These are phyloP conservation scores for Talaromyces sp. DNA, from an alignment of 2,329 filamentous ascomycete genomes.

Conservation along the genomic window DNA sequence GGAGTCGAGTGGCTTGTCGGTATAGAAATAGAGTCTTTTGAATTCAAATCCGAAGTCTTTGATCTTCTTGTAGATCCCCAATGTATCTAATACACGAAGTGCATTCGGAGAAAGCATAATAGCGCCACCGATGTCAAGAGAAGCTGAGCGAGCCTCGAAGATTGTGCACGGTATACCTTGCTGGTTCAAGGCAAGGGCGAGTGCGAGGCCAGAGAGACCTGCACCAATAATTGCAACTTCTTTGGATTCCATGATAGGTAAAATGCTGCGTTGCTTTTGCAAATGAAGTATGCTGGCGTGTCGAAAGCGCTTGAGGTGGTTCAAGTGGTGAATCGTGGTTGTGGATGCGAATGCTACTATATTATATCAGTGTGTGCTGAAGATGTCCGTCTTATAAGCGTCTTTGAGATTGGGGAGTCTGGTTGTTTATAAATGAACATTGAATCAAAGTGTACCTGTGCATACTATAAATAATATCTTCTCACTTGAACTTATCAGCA, in stretches of 20 bases:
- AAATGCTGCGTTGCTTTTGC: too few species aligned
- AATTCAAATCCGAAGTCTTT: conserved; percentile 54
- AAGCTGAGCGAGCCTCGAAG: conserved; percentile 54
- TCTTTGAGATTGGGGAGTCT: too few species aligned
- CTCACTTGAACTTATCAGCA: too few species aligned
- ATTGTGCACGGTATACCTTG: conserved; percentile 54
- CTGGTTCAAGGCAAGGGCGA: conserved; percentile 58
- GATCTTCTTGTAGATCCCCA: conserved; percentile 54
- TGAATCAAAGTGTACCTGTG: too few species aligned
- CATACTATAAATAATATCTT: too few species aligned
- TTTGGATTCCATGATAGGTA: conserved; percentile 14
- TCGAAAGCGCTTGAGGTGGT: background rate
- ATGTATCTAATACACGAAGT: conserved; percentile 55
- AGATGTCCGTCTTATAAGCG: too few species aligned
- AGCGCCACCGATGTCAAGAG: conserved; percentile 56
- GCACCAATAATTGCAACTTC: conserved; percentile 52
- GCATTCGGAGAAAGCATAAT: conserved; percentile 65
- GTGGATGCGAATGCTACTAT: too few species aligned
- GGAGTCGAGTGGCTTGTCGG: conserved; percentile 34
- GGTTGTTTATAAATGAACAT: too few species aligned
- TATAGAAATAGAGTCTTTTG: conserved; percentile 51
- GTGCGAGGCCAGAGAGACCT: conserved; percentile 55
- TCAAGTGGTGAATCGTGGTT: too few species aligned
- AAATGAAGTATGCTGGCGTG: background rate
- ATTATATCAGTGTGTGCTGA: too few species aligned